phyloP scores from a whole-genome alignment of 352 stramenopile genomes.

The Phytophthora fragariae region DNA sequence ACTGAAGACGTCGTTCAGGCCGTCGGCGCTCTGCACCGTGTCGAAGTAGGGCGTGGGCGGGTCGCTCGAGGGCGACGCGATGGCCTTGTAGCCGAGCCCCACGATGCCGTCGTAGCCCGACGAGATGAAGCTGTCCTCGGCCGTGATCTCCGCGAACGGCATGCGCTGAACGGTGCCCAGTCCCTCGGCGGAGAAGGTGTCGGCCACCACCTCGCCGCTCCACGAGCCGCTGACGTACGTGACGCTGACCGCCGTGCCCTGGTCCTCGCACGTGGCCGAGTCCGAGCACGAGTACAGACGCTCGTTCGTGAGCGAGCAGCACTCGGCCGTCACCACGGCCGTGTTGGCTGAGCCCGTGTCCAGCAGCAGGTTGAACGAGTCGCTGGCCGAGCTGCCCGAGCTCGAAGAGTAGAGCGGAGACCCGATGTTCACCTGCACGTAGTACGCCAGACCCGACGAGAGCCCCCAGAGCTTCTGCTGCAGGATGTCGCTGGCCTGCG shows the following conservation, averaged over 20 bases:
- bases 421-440: slow-evolving; percentile 60
- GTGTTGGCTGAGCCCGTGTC: slow-evolving; percentile 87
- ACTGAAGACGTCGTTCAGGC: slow-evolving; percentile 68
- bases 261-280: slow-evolving; percentile 65
- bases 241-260: slow-evolving; percentile 58
- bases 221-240: slow-evolving; percentile 82
- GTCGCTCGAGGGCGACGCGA: slow-evolving; percentile 61
- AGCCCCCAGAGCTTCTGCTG: slow-evolving; percentile 82
- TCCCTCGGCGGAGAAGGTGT: slow-evolving; percentile 72
- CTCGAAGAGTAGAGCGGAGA: slow-evolving; percentile 48
- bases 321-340: slow-evolving; percentile 78
- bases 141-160: slow-evolving; percentile 66
- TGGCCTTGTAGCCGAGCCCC: slow-evolving; percentile 64
- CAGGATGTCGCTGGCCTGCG: slow-evolving; percentile 37
- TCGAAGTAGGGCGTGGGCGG: slow-evolving; percentile 75
- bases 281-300: slow-evolving; percentile 71
- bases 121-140: slow-evolving; percentile 75
- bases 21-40: slow-evolving; percentile 40
- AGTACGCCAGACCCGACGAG: slow-evolving; percentile 71
- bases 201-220: slow-evolving; percentile 67
- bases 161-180: slow-evolving; percentile 57
- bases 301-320: slow-evolving; percentile 70
- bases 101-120: slow-evolving; percentile 82
- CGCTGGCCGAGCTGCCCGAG: slow-evolving; percentile 38
- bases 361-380: slow-evolving; percentile 74